Evolutionary conservation across 108 stramenopile species (phyloP).

Genomic region (Nitzschia sp.): DNA sequence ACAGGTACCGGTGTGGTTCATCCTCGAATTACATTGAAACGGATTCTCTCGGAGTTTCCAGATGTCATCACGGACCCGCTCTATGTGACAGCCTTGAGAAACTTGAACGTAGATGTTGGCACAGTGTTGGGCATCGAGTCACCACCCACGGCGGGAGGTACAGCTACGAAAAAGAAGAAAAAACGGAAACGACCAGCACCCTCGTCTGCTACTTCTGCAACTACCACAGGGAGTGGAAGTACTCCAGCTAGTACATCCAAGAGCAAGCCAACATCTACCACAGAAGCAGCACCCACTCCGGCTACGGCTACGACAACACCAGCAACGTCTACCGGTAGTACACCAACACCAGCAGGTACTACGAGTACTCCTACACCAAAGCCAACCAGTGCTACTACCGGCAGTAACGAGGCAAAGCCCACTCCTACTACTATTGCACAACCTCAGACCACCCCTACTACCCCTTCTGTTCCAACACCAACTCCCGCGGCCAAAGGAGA

Average conservation of each 20-base stretch:
- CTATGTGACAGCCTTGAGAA: constrained; percentile 43
- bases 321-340: background rate
- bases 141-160: background rate
- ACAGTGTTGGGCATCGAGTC: constrained; percentile 14
- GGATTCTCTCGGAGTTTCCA: constrained; percentile 33
- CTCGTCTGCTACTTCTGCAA: background rate
- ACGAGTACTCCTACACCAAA: too few relatives aligned
- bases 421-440: too few relatives aligned
- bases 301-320: background rate
- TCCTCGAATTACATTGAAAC: constrained; percentile 17
- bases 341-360: too few relatives aligned
- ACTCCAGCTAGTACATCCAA: background rate
- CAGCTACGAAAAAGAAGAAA: constrained; percentile 10
- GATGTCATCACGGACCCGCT: constrained; percentile 43
- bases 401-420: too few relatives aligned
- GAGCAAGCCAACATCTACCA: background rate
- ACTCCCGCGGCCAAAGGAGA: too few relatives aligned
- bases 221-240: background rate
- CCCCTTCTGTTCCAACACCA: too few relatives aligned
- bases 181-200: constrained; percentile 19
- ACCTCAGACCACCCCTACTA: too few relatives aligned
- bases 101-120: constrained; percentile 41
- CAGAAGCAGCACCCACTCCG: background rate
- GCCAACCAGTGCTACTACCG: too few relatives aligned
- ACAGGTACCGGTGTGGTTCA: background rate